These are phyloP conservation scores for Allium sativum DNA, from an alignment of 106 monocot genomes.

Conservation along the genomic window DNA sequence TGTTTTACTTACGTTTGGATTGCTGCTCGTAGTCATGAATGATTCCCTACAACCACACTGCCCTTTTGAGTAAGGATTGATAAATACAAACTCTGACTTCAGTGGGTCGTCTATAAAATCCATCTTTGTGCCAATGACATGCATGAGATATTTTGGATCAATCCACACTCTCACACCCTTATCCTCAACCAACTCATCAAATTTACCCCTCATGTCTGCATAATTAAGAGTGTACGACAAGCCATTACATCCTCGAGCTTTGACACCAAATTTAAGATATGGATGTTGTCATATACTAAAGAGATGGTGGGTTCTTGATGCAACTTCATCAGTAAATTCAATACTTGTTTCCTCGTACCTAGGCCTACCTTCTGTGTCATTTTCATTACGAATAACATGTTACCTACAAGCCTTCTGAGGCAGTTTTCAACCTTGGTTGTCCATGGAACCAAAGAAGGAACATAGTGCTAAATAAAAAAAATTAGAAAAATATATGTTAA, in stretches of 20 bases:
- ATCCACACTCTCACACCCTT: constrained; percentile 87
- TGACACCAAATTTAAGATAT: constrained; percentile 78
- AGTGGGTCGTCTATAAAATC: constrained; percentile 90
- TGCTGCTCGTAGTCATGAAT: constrained; percentile 48
- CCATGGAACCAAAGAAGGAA: too few relatives aligned
- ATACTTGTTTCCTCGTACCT: constrained; percentile 52
- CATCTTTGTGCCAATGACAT: constrained; percentile 94
- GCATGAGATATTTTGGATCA: constrained; percentile 93
- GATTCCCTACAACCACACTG: constrained; percentile 85
- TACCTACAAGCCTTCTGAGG: too few relatives aligned
- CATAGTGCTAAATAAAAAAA: too few relatives aligned
- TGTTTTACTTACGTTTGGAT: constrained; percentile 8
- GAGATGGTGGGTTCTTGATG: constrained; percentile 52
- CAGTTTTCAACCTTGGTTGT: too few relatives aligned
- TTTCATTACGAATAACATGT: constrained; percentile 36
- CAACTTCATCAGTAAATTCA: constrained; percentile 68
- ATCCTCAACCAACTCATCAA: constrained; percentile 88
- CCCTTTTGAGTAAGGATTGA: constrained; percentile 76
- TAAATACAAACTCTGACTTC: constrained; percentile 74
- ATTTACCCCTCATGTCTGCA: constrained; percentile 84
- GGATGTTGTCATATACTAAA: constrained; percentile 63
- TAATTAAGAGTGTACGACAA: constrained; percentile 93
- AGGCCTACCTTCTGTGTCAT: constrained; percentile 37
- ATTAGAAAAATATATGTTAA: too few relatives aligned
- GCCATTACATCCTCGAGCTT: constrained; percentile 89